Base-by-base conservation (phyloP, 441 rosid species). In the Populus hybrid region DNA sequence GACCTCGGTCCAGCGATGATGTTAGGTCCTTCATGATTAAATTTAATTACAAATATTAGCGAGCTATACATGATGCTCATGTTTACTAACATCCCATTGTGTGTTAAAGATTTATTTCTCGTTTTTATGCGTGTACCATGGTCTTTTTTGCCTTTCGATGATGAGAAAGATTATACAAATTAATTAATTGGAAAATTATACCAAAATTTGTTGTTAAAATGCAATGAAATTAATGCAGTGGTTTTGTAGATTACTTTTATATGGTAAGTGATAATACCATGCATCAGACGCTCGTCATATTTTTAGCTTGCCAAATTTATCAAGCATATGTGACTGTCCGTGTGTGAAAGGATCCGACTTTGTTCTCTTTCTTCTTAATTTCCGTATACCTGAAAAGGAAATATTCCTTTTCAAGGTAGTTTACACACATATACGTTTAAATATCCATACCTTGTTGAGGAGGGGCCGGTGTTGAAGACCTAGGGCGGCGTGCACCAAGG, bases 401-500 rank as follows among this genome's bases (percentile, higher is more conserved):
- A 46, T 54, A 54, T 54, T 54, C n/a, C 61, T 30, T 54, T 54
- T 54, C 20, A 8, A 54, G 18, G 7, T 1, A 2, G 2, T 54
- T 6, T 54, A 54, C 61, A 18, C 11, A 12, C 32, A 30, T 30
- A 30, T 5, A 54, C 61, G n/a, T 54, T 54, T 18, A 18, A 54
- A 16, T 54, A 54, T 54, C 61, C 61, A 69, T 72, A 90, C 97
- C 97, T 82, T 90, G 97, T 59, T 79, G 94, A 75, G 89, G 89
- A 69, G 74, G 78, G 30, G 89, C 84, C 42, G 88, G 79, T 66
- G 86, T 73, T 35, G 81, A 66, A 3, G 93, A 86, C 86, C 87
- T 88, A 24, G 90, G 90, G 78, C 88, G 88, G 67, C 96, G 93
- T 5, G 95, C 96, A 63, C 98, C 97, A 4, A 93, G 95, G 0